Evolutionary conservation across 257 asterid genomes (phyloP).

Genomic region (Datura wrightii): DNA sequence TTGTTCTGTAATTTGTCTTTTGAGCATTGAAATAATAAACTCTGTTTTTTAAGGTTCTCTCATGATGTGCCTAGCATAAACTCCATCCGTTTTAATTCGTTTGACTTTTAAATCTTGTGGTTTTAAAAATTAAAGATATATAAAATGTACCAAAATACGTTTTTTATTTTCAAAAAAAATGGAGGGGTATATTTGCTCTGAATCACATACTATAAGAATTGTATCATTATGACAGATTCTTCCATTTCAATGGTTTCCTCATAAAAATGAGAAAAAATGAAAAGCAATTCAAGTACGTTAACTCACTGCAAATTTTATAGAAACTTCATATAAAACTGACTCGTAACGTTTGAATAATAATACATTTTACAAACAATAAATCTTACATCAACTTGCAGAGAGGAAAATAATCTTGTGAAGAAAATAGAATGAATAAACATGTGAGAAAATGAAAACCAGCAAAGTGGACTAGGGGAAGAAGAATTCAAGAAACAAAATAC

Average conservation of each 20-base stretch:
- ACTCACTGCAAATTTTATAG: not conserved
- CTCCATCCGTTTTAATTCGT: too few species aligned
- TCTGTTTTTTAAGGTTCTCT: constrained; percentile 1
- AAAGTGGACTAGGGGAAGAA: constrained; percentile 25
- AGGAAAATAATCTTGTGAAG: constrained; percentile 12
- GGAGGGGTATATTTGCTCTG: not conserved
- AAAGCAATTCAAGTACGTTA: not conserved
- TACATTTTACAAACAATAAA: constrained; percentile 8
- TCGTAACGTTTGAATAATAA: constrained; percentile 7
- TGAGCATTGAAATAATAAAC: constrained; percentile 10
- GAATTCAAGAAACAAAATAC: constrained; percentile 8
- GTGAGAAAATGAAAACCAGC: constrained; percentile 28
- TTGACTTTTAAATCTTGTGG: too few species aligned
- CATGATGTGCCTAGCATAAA: not conserved
- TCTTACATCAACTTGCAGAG: constrained; percentile 13
- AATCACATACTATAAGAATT: not conserved
- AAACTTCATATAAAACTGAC: not conserved
- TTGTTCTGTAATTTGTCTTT: constrained; percentile 22
- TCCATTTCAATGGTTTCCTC: constrained; percentile 12
- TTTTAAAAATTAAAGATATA: too few species aligned
- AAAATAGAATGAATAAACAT: constrained; percentile 28
- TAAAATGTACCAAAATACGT: not conserved
- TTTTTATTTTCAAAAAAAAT: not conserved
- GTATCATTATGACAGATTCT: not conserved
- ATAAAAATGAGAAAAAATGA: not conserved